Evolutionary conservation across 371 early-diverging fungal genomes (phyloP), one percentile per base, ranked within the genome.

Genomic region (Rhizopus sp.): DNA sequence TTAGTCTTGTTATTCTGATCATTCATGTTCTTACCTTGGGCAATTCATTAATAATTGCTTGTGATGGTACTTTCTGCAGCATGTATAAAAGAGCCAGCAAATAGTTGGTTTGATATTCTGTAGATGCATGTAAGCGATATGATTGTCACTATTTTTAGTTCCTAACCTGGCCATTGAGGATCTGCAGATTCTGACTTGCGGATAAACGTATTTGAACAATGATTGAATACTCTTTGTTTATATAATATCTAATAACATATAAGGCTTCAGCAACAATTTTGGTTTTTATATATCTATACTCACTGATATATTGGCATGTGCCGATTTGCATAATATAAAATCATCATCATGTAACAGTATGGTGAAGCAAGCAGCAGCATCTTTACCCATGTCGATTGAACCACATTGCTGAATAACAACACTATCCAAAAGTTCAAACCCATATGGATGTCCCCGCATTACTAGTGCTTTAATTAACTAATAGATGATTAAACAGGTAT

Each of bases 191-290:
- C 60, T 5, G 63, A 45, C 5, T 45, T 48, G 33, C 62, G 31
- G 7, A 85, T 80, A 1, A 95, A 65, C 30, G 69, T 72, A 29
- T 91, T 89, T 12, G 83, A 66, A 49, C 80, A 79, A 38, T 81
- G 68, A 41, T 83, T 78, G 68, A 91, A 92, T 38, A 93, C 81
- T 17, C 88, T 73, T 71, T 93, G 92, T 69, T 85, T 85, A 60
- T 84, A 83, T 31, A 93, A 65, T n/a, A 88, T 69, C 83, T 85
- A 70, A 37, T n/a, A 34, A 10, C 9, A 59, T 32, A 46, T 15
- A 55, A 17, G 10, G 2, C n/a, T 2, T 1, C 13, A 37, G 7
- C 38, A 37, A 4, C 17, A 34, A 54, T 29, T 23, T 23, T 23
- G 23, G 23, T 2, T 23, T n/a, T n/a, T n/a, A n/a, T 23, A 23